Conservation (phyloP, 176 grass and related monocot species). For the Urochloa ruziziensis region DNA sequence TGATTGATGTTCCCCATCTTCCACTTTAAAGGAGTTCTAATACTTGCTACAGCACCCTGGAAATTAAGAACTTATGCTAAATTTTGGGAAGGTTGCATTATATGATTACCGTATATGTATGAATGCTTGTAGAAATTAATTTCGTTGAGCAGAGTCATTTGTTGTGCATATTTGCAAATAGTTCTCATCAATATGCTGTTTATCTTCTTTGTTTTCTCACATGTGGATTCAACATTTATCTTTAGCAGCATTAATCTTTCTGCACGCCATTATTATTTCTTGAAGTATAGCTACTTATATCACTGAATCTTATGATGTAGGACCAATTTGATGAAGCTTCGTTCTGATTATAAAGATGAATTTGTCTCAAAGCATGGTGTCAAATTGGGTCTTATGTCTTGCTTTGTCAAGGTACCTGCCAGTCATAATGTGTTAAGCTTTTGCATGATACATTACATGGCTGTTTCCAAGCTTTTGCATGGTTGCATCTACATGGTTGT, state of each 20-base stretch:
- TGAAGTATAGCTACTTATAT: background rate
- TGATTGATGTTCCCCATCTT: background rate
- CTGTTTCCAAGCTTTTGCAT: background rate
- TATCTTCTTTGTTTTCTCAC: background rate
- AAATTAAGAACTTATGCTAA: background rate
- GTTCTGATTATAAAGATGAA: conserved; percentile 96
- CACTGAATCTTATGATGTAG: conserved; percentile 19
- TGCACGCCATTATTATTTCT: background rate
- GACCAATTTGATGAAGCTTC: conserved; percentile 99
- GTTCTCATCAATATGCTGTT: background rate
- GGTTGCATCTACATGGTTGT: background rate
- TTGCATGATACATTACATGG: background rate
- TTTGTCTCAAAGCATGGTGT: conserved; percentile 85
- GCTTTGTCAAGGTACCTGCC: conserved; percentile 79
- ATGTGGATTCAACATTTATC: background rate
- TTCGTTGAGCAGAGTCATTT: background rate
- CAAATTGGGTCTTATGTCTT: conserved; percentile 97
- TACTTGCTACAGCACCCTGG: background rate
- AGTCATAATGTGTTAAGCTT: background rate
- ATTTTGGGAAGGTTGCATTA: background rate
- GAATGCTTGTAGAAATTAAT: background rate
- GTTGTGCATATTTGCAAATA: background rate
- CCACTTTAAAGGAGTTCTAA: background rate
- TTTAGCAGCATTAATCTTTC: background rate
- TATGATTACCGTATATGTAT: background rate